Conservation (phyloP, 2,329 filamentous ascomycete species). For the Colletotrichum musicola region DNA sequence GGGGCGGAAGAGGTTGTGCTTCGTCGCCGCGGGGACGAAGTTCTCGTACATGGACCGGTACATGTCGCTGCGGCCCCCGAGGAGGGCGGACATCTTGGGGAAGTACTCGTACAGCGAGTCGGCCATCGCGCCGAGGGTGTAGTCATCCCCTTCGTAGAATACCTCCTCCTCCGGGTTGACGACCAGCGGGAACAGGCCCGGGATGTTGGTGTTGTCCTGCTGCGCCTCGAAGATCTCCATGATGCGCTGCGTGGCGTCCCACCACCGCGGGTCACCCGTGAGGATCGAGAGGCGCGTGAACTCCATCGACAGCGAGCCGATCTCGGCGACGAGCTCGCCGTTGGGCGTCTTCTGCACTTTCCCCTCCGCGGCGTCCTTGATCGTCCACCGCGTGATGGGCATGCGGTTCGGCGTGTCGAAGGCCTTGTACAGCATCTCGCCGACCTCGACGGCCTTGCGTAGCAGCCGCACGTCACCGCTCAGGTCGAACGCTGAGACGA, state of each 20-base stretch:
- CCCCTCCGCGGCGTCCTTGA: constrained; percentile 44
- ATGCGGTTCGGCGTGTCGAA: constrained; percentile 64
- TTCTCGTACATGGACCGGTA: constrained; percentile 75
- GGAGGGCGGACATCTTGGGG: constrained; percentile 72
- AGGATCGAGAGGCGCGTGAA: constrained; percentile 80
- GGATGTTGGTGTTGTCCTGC: constrained; percentile 77
- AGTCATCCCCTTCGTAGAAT: constrained; percentile 54
- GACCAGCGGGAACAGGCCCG: constrained; percentile 80
- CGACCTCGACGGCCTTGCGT: constrained; percentile 59
- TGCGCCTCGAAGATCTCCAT: constrained; percentile 76
- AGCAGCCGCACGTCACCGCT: constrained; percentile 56
- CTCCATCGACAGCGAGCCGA: constrained; percentile 78
- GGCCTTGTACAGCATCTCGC: constrained; percentile 60
- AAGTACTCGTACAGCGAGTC: constrained; percentile 73
- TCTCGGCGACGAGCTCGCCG: constrained; percentile 65
- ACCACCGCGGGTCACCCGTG: constrained; percentile 78
- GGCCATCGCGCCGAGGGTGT: constrained; percentile 65
- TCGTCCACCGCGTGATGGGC: constrained; percentile 50
- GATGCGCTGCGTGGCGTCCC: constrained; percentile 80
- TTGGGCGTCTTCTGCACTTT: constrained; percentile 39
- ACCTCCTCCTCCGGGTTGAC: constrained; percentile 69
- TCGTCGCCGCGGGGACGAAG: constrained; percentile 69
- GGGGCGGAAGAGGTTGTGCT: constrained; percentile 77
- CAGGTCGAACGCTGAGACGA: constrained; percentile 61
- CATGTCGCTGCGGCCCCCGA: constrained; percentile 71